Conservation (phyloP, 139 green algal genomes). For the Haematococcus lacustris region DNA sequence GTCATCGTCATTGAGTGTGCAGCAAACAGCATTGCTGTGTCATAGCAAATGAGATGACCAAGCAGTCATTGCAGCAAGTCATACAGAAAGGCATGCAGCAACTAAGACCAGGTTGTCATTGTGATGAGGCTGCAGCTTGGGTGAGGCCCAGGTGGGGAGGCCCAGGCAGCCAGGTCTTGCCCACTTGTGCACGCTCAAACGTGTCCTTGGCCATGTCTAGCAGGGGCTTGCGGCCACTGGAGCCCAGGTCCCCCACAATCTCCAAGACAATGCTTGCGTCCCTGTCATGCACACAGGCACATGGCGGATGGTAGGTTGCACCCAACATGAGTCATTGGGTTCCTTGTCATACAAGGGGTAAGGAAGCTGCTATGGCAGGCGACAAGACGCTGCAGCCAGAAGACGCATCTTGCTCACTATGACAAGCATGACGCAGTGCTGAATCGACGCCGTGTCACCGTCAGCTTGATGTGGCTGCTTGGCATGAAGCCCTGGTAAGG, state of each 20-base stretch:
- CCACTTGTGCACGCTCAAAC: conserved; percentile 29
- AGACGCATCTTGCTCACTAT: neutral
- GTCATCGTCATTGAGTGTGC: neutral
- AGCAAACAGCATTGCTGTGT: neutral
- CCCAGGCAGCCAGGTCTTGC: neutral
- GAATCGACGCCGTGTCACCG: neutral
- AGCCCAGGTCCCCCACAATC: conserved; percentile 18
- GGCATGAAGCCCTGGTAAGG: neutral
- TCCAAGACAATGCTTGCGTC: conserved; percentile 19
- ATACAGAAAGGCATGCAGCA: neutral
- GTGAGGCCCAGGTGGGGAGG: neutral
- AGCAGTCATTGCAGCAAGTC: neutral
- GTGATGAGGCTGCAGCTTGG: neutral
- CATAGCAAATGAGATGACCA: neutral
- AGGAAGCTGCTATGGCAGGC: neutral
- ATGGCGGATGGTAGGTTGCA: neutral
- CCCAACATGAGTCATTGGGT: neutral
- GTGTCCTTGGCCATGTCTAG: conserved; percentile 19
- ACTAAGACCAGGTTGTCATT: neutral
- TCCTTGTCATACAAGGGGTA: neutral
- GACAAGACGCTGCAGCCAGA: neutral
- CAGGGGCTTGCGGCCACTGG: conserved; percentile 8
- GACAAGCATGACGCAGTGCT: neutral
- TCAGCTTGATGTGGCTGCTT: neutral
- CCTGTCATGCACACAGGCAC: neutral